Evolutionary conservation across 192 early-diverging fungal species (phyloP), one percentile per base, ranked within the genome.

Genomic region (Helicostylum pulchrum): DNA sequence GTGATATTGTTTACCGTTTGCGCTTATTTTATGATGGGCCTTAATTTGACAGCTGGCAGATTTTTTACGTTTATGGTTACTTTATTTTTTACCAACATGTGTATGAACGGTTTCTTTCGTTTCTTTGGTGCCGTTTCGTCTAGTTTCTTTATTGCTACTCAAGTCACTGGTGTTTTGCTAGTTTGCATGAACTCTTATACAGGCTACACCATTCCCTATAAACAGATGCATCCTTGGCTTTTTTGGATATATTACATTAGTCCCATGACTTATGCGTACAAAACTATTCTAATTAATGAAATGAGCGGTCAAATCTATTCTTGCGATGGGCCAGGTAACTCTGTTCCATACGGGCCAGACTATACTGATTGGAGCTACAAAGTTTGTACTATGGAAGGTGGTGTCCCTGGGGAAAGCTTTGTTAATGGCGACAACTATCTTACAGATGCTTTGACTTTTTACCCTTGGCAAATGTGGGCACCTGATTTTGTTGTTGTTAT

Each of bases 221-320:
- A 53, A 4, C 70, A 76, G 10, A 89, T 92, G 86, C 78, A 85
- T 30, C 76, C 76, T 20, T 89, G 80, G 78, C 77, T 91, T 42
- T 76, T 70, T 47, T 89, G 85, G 81, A 77, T 89, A 51, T 83
- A 76, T 68, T 88, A 79, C 77, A 85, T 90, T 46, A 87, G 88
- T 61, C 87, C 87, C 9, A 69, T 90, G 26, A 74, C 82, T 2
- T 92, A 90, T 68, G 87, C 80, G 8, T 83, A 83, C 71, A 83
- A 82, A 62, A 73, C 83, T 20, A 78, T 92, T 11, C 72, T 89
- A 73, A 70, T 76, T 52, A 92, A 90, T 72, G 90, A 92, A 78
- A 88, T 89, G 66, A 3, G 21, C 11, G 66, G 43, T 7, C 71
- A 67, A 60, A 15, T 20, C 2, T 73, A 73, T 44, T 63, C 71